Evolutionary conservation across 805 yeast genomes (phyloP), one percentile per base, ranked within the genome.

Genomic region (Barnettozyma botsteinii): DNA sequence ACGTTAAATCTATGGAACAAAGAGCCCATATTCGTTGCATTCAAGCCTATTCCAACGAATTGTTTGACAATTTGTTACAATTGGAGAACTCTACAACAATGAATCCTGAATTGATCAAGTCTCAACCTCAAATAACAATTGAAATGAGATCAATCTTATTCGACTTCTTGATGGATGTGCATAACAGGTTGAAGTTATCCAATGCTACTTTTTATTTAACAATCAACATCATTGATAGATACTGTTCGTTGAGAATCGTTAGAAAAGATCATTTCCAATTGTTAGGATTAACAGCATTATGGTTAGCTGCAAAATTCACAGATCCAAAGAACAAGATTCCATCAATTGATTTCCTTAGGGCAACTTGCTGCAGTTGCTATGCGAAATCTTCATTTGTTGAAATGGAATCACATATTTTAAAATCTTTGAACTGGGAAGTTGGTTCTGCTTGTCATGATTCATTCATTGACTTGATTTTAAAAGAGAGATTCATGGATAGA

Each of bases 281-380:
- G 38, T 77, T 89, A 21, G 95, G 94, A 22, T 77, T 94, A 49
- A 81, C 94, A 2, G 80, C 95, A 22, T 63, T 89, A 38, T 91
- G 97, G 97, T 75, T 91, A 15, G 88, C 95, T 3, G 74, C 94
- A 27, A 89, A 89, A 58, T 71, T 76, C 43, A 72, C 75, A 50
- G 89, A 87, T 47, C 73, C 77, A 45, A 76, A 88, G 61, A 73
- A 73, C 49, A 77, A 77, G 53, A 73, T 79, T 29, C 81, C 82
- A 8, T 63, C 72, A 17, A 59, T 78, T 40, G 66, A 67, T 37
- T 73, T 71, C 47, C 61, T 79, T 37, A 65, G 73, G 51, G 72
- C 71, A 41, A 66, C 76, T 58, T 77, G 82, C 57, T 75, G 79
- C 57, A 68, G 73, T 47, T 73, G 75, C 53, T 78, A 76, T 58